Evolutionary conservation across 2,329 filamentous ascomycete genomes (phyloP).

Genomic region (Stromatinia cepivora): DNA sequence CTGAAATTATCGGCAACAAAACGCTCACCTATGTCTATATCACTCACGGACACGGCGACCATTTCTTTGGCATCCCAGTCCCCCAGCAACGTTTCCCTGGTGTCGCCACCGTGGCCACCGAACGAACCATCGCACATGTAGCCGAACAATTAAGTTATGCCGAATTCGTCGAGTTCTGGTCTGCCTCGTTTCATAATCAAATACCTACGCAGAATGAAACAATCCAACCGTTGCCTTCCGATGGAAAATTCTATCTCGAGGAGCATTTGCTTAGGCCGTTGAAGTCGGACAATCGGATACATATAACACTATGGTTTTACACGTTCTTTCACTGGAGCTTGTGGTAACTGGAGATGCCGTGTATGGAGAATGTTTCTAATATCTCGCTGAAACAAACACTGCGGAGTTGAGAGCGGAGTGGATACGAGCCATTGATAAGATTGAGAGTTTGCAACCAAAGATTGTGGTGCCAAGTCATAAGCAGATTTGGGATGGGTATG

Average conservation of each 20-base stretch:
- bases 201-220: slow-evolving; percentile 17
- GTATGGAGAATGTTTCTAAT: slow-evolving; percentile 41
- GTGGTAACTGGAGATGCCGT: slow-evolving; percentile 43
- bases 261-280: slow-evolving; percentile 23
- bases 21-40: slow-evolving; percentile 43
- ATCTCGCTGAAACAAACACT: slow-evolving; percentile 41
- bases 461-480: slow-evolving; percentile 41
- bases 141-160: not conserved
- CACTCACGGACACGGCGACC: slow-evolving; percentile 46
- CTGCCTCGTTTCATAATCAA: not conserved
- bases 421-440: slow-evolving; percentile 38
- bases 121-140: slow-evolving; percentile 11
- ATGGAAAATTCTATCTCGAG: slow-evolving; percentile 6
- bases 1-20: slow-evolving; percentile 35
- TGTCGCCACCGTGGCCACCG: slow-evolving; percentile 4
- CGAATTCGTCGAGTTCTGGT: slow-evolving; percentile 8
- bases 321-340: slow-evolving; percentile 38
- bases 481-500: slow-evolving; percentile 33
- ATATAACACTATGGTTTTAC: slow-evolving; percentile 38
- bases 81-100: slow-evolving; percentile 41
- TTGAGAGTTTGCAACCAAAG: slow-evolving; percentile 38
- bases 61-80: slow-evolving; percentile 43
- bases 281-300: slow-evolving; percentile 40
- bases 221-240: not conserved
- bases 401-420: slow-evolving; percentile 37